Evolutionary conservation across 805 yeast species (phyloP).

Genomic region (Starmera amethionina): DNA sequence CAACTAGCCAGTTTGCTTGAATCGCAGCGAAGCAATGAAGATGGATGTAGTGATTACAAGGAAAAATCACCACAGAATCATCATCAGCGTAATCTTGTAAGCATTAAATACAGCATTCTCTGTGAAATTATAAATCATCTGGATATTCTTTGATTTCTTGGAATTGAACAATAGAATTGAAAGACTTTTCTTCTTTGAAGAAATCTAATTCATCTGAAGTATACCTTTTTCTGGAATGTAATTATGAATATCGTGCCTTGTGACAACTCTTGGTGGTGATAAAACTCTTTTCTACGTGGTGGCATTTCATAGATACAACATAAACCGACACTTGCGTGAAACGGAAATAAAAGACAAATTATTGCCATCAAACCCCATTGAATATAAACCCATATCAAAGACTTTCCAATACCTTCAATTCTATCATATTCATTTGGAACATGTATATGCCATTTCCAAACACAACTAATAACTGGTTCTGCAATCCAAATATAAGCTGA

Average conservation of each 20-base stretch:
- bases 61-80: neutral
- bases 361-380: too few relatives aligned
- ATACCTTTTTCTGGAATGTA: neutral
- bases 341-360: too few relatives aligned
- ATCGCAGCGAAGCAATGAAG: neutral
- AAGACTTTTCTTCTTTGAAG: neutral
- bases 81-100: neutral
- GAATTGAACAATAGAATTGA: neutral
- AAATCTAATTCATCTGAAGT: neutral
- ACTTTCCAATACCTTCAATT: too few relatives aligned
- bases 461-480: too few relatives aligned
- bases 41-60: slow-evolving; percentile 1
- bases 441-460: too few relatives aligned
- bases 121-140: too few relatives aligned
- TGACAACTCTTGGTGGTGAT: neutral
- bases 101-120: neutral
- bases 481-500: too few relatives aligned
- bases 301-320: neutral
- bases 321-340: neutral
- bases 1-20: too few relatives aligned
- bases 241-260: neutral
- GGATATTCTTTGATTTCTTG: neutral
- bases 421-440: too few relatives aligned
- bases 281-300: neutral
- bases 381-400: too few relatives aligned